These are phyloP conservation scores for Allomyces macrogynus DNA, from an alignment of 192 early-diverging fungal genomes.

Conservation along the genomic window DNA sequence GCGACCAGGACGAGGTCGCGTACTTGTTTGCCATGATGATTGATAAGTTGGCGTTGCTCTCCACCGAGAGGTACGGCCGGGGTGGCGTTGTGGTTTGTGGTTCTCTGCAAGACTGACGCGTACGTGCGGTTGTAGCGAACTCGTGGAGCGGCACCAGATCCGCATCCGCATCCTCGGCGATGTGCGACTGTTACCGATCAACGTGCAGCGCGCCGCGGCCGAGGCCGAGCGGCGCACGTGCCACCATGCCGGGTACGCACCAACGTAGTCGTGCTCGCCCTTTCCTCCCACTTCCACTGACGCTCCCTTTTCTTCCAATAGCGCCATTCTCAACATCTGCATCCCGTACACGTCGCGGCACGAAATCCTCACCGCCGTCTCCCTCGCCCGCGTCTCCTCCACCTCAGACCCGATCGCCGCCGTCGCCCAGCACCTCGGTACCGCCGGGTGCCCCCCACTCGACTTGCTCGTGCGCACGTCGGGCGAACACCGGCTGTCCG, in stretches of 20 bases:
- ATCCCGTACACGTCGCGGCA: constrained; percentile 80
- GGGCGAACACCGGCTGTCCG: constrained; percentile 84
- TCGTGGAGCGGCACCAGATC: constrained; percentile 48
- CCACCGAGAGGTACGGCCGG: constrained; percentile 31
- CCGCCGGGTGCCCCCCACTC: constrained; percentile 38
- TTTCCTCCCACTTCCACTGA: too few species aligned
- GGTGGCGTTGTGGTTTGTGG: neutral
- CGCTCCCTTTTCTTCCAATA: constrained; percentile 3
- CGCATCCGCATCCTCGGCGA: constrained; percentile 68
- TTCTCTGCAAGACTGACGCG: constrained; percentile 1
- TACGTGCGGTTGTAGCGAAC: constrained; percentile 24
- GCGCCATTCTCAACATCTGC: constrained; percentile 72
- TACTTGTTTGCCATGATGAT: constrained; percentile 62
- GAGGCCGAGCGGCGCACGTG: constrained; percentile 44
- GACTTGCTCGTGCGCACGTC: constrained; percentile 85
- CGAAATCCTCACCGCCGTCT: constrained; percentile 58
- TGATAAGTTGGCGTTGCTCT: constrained; percentile 56
- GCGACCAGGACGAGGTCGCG: constrained; percentile 63
- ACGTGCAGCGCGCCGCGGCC: constrained; percentile 36
- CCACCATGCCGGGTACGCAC: constrained; percentile 28
- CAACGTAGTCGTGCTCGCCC: neutral
- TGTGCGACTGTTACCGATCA: constrained; percentile 34
- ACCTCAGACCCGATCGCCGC: neutral
- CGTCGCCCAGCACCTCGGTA: constrained; percentile 40
- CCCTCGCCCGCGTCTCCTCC: neutral